Conservation (phyloP, 768 basidiomycete species). For the Hypholoma fasciculare region DNA sequence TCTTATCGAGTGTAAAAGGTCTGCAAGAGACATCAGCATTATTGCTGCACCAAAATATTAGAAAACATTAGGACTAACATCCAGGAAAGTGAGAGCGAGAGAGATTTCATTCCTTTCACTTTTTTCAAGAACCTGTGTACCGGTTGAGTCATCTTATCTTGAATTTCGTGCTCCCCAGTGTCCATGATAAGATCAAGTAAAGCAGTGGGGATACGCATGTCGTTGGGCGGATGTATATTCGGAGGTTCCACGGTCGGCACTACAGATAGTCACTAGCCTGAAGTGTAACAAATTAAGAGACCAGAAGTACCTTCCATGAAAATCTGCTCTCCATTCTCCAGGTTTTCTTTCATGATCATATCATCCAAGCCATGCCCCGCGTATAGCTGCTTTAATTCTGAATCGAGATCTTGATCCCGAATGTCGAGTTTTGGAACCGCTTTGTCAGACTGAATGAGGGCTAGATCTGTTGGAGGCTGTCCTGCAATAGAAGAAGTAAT, state of each 20-base stretch:
- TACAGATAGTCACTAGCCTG: constrained; percentile 20
- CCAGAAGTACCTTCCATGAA: constrained; percentile 56
- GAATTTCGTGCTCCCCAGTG: not conserved
- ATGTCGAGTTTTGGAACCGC: not conserved
- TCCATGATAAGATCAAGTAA: constrained; percentile 27
- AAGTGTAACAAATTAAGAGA: not conserved
- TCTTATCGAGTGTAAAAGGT: constrained; percentile 47
- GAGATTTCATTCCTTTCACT: constrained; percentile 56
- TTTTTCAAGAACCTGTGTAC: constrained; percentile 44
- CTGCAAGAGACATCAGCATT: constrained; percentile 26
- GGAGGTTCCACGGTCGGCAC: constrained; percentile 61
- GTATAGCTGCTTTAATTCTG: constrained; percentile 32
- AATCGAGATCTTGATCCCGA: constrained; percentile 23
- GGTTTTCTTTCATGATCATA: constrained; percentile 52
- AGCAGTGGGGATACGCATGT: constrained; percentile 30
- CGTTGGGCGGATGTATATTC: constrained; percentile 39
- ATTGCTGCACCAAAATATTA: not conserved
- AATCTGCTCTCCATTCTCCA: constrained; percentile 49
- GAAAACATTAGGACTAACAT: constrained; percentile 3
- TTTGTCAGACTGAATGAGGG: not conserved
- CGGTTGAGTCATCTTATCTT: constrained; percentile 11
- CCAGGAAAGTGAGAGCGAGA: constrained; percentile 55
- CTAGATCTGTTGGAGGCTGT: constrained; percentile 21
- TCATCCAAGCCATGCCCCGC: constrained; percentile 21
- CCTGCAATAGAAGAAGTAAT: constrained; percentile 21